These are phyloP conservation scores for Ophiognomonia clavigignenti-juglandacearum DNA, from an alignment of 2,329 filamentous ascomycete genomes.

Conservation along the genomic window DNA sequence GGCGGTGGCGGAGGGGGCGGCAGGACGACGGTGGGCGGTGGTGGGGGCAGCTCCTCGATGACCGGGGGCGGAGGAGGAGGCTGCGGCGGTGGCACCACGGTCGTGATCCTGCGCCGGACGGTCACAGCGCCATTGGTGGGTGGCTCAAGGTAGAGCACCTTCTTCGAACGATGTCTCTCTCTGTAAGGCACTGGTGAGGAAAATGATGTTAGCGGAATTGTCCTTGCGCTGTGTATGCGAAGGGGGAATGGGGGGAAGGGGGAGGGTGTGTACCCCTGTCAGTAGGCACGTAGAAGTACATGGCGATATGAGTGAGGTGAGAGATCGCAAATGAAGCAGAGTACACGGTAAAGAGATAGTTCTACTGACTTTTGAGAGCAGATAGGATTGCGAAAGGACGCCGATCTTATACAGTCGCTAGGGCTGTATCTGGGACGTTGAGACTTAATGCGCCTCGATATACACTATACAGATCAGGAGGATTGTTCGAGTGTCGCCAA, in stretches of 20 bases:
- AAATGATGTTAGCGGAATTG: neutral
- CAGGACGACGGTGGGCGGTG: slow-evolving; percentile 20
- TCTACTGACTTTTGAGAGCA: slow-evolving; percentile 12
- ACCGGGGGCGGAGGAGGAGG: slow-evolving; percentile 18
- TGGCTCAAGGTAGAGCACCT: slow-evolving; percentile 37
- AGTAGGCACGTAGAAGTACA: slow-evolving; percentile 15
- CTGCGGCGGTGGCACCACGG: slow-evolving; percentile 30
- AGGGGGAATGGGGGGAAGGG: neutral
- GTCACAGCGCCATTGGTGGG: slow-evolving; percentile 33
- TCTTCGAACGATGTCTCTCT: slow-evolving; percentile 27
- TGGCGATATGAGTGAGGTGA: neutral
- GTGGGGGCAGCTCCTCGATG: slow-evolving; percentile 9
- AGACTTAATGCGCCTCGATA: neutral
- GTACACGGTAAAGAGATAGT: neutral
- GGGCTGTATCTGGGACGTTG: neutral
- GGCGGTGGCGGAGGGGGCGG: slow-evolving; percentile 18
- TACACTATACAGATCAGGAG: too few relatives aligned
- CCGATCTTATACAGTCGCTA: neutral
- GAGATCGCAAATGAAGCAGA: neutral
- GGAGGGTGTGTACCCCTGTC: slow-evolving; percentile 7
- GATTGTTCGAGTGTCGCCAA: neutral
- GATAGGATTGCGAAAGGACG: neutral
- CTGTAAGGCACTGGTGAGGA: slow-evolving; percentile 3
- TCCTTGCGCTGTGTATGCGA: neutral
- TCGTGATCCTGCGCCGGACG: slow-evolving; percentile 32